Evolutionary conservation across 1,284 basidiomycete genomes (phyloP).

Genomic region (Naganishia liquefaciens): DNA sequence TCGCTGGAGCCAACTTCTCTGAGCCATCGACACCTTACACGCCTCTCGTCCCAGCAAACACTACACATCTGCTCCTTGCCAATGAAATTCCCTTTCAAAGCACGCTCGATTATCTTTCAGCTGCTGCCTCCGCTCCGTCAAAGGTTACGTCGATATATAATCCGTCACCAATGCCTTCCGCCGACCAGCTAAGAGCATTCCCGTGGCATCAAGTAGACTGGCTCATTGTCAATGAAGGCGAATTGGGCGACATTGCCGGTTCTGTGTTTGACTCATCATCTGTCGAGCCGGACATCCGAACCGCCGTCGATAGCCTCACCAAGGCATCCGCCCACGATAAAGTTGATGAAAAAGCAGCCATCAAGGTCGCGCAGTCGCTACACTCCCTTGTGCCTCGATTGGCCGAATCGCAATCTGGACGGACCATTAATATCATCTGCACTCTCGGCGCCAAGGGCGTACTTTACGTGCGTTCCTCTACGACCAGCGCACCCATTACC

Average conservation of each 20-base stretch:
- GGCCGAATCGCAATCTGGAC: not conserved
- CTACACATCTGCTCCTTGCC: conserved; percentile 59
- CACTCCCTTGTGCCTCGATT: conserved; percentile 5
- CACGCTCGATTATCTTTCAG: conserved; percentile 54
- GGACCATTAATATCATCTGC: conserved; percentile 24
- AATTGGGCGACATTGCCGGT: conserved; percentile 39
- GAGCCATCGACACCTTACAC: conserved; percentile 33
- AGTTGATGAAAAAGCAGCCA: conserved; percentile 2
- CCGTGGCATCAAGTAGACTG: conserved; percentile 57
- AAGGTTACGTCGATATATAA: conserved; percentile 57
- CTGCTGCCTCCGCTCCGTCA: conserved; percentile 22
- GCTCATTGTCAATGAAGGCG: conserved; percentile 61
- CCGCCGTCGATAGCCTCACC: conserved; percentile 6
- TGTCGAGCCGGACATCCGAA: conserved; percentile 5
- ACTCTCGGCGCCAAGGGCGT: conserved; percentile 32
- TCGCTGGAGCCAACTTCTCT: conserved; percentile 52
- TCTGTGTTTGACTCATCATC: conserved; percentile 11
- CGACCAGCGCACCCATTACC: not conserved
- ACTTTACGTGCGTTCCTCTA: conserved; percentile 39
- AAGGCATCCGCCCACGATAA: not conserved
- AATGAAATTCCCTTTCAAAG: conserved; percentile 60
- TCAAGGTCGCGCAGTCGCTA: conserved; percentile 1
- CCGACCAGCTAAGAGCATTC: conserved; percentile 53
- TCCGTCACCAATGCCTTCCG: conserved; percentile 59
- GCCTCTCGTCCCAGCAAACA: conserved; percentile 25